These are phyloP conservation scores for Fremontodendron californicum DNA, from an alignment of 345 rosid species.

Conservation along the genomic window DNA sequence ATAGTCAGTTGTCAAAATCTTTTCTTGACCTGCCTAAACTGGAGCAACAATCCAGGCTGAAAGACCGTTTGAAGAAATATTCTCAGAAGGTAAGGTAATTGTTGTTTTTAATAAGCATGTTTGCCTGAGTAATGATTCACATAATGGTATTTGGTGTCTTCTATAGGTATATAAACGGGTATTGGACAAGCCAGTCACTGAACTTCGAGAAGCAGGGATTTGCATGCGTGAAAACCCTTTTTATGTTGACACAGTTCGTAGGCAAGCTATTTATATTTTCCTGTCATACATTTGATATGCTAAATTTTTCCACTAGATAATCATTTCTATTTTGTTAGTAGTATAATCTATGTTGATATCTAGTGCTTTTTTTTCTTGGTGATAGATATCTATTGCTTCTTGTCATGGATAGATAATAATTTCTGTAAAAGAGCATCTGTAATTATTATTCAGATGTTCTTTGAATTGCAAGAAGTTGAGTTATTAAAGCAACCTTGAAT, in stretches of 20 bases:
- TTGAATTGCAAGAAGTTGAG: slow-evolving; percentile 6
- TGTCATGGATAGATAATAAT: background rate
- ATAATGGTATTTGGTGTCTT: slow-evolving; percentile 23
- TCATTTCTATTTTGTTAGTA: background rate
- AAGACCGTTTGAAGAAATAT: slow-evolving; percentile 81
- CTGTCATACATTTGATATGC: background rate
- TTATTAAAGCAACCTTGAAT: background rate
- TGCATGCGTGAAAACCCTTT: slow-evolving; percentile 98
- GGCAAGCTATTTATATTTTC: slow-evolving; percentile 38
- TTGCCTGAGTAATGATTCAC: slow-evolving; percentile 17
- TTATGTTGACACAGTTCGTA: slow-evolving; percentile 93
- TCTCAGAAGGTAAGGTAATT: slow-evolving; percentile 67
- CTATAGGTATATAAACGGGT: slow-evolving; percentile 77
- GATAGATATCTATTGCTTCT: background rate
- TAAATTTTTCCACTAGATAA: background rate
- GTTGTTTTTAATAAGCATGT: slow-evolving; percentile 13
- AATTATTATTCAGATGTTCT: background rate
- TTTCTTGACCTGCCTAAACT: slow-evolving; percentile 80
- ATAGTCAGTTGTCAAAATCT: slow-evolving; percentile 60
- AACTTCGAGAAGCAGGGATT: slow-evolving; percentile 95
- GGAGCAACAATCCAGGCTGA: slow-evolving; percentile 75
- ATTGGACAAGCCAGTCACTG: slow-evolving; percentile 83
- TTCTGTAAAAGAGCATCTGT: background rate
- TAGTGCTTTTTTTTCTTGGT: background rate
- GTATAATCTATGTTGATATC: slow-evolving; percentile 7